phyloP scores from a whole-genome alignment of 2,329 filamentous ascomycete species.

The Claviceps maximensis region DNA sequence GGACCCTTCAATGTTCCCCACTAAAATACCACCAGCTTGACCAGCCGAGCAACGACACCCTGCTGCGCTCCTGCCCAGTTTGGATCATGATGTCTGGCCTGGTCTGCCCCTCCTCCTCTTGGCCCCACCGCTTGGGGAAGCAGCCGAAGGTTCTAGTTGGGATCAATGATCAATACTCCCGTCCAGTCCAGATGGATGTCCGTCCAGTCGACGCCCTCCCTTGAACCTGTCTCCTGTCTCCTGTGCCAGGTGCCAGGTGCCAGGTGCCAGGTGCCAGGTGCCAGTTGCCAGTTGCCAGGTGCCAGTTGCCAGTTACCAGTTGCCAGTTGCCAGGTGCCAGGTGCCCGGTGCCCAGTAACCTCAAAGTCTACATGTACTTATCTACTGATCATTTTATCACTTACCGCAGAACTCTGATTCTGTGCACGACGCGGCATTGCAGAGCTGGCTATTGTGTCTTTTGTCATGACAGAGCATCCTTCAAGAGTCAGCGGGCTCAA shows the following conservation, averaged over 20 bases:
- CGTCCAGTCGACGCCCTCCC: too few species aligned
- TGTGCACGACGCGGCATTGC: not conserved
- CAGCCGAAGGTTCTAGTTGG: not conserved
- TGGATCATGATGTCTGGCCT: not conserved
- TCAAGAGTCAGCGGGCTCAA: not conserved
- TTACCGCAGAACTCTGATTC: not conserved
- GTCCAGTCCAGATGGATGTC: too few species aligned
- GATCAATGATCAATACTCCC: not conserved
- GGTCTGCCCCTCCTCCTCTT: not conserved
- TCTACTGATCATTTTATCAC: not conserved
- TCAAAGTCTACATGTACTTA: too few species aligned
- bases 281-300: too few species aligned
- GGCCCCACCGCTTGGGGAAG: not conserved
- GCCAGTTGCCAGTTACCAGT: too few species aligned
- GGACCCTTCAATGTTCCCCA: not conserved
- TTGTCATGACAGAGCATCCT: not conserved
- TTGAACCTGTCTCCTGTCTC: too few species aligned
- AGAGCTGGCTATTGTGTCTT: not conserved
- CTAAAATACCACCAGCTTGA: not conserved
- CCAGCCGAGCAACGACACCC: not conserved
- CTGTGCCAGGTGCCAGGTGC: too few species aligned
- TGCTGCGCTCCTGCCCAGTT: conserved; percentile 1
- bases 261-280: not conserved
- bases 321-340: too few species aligned
- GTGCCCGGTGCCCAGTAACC: too few species aligned